Evolutionary conservation across 805 yeast genomes (phyloP).

Genomic region (Suhomyces canberraensis): DNA sequence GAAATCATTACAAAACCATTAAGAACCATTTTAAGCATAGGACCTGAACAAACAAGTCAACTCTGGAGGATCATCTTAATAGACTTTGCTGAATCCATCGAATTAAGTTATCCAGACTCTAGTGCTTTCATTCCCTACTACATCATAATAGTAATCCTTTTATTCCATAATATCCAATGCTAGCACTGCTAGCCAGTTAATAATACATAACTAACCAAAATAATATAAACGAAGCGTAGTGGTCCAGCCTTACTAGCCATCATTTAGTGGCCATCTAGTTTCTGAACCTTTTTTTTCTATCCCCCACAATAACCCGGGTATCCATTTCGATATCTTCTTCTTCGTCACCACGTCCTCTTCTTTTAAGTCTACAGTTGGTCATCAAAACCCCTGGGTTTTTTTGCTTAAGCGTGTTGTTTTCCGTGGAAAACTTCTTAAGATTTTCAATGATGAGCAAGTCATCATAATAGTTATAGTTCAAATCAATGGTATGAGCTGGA

Average conservation of each 20-base stretch:
- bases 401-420: conserved; percentile 30
- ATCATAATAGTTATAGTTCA: conserved; percentile 35
- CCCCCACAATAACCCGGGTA: conserved; percentile 9
- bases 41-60: too few relatives aligned
- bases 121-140: too few relatives aligned
- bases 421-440: conserved; percentile 35
- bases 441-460: conserved; percentile 38
- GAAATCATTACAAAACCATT: too few relatives aligned
- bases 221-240: background rate
- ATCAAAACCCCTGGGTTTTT: conserved; percentile 22
- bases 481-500: conserved; percentile 15
- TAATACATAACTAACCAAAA: too few relatives aligned
- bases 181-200: too few relatives aligned
- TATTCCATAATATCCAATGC: too few relatives aligned
- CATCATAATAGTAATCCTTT: too few relatives aligned
- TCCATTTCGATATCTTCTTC: conserved; percentile 13
- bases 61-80: too few relatives aligned
- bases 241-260: background rate
- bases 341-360: conserved; percentile 23
- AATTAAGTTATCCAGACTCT: too few relatives aligned
- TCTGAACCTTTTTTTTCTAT: conserved; percentile 15
- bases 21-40: too few relatives aligned
- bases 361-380: conserved; percentile 27
- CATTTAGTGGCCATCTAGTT: conserved; percentile 1
- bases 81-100: too few relatives aligned